phyloP scores from a whole-genome alignment of 202 grass and related monocot species.

The Bolboschoenoplectus hybrid region DNA sequence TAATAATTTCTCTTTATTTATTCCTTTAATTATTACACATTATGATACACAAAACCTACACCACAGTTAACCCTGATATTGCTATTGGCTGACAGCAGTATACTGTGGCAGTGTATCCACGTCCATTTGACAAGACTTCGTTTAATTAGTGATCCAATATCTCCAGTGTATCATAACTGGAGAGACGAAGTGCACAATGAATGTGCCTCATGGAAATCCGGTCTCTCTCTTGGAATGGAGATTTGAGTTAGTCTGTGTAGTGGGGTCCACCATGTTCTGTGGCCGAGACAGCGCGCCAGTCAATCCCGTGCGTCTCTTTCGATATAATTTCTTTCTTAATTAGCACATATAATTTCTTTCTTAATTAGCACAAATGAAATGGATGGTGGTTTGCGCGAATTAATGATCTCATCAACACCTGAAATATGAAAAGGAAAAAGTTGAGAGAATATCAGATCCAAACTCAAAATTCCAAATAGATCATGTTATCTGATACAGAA shows the following conservation, averaged over 20 bases:
- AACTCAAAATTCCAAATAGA: not conserved
- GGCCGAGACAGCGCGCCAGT: not conserved
- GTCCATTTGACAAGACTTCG: not conserved
- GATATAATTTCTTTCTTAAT: not conserved
- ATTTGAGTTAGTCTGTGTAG: not conserved
- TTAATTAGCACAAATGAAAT: not conserved
- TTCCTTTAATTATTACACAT: no score
- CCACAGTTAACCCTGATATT: not conserved
- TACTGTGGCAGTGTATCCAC: not conserved
- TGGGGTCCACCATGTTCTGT: not conserved
- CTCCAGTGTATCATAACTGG: not conserved
- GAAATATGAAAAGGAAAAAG: not conserved
- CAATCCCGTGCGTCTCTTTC: not conserved
- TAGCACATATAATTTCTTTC: not conserved
- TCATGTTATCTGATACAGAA: not conserved
- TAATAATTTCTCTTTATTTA: no score
- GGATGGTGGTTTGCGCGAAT: not conserved
- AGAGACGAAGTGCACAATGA: not conserved
- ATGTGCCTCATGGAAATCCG: not conserved
- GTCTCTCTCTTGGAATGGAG: not conserved
- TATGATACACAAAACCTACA: not conserved
- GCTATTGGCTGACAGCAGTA: constrained; percentile 2
- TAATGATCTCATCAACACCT: not conserved
- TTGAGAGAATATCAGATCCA: not conserved
- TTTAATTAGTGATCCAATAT: not conserved